Percentiles rank a stretch among this genome's conserved stretches.
Evolutionary conservation across 2,329 filamentous ascomycete genomes (phyloP).

Genomic region (Cyanodermella asteris): DNA sequence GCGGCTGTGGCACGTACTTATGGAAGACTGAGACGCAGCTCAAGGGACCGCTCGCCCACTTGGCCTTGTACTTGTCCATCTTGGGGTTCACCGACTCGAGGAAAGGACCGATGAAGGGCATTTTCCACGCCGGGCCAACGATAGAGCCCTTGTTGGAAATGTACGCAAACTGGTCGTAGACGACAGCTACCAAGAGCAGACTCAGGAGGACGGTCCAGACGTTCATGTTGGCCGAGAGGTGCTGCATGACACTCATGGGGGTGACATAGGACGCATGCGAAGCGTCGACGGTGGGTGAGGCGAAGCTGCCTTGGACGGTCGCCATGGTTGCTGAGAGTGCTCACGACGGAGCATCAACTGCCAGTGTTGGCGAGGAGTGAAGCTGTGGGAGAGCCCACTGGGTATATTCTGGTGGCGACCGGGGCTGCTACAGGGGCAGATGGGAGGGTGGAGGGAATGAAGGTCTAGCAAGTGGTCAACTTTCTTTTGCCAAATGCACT

Average conservation of each 20-base stretch:
- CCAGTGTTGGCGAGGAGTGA: neutral
- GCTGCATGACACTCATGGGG: slow-evolving; percentile 28
- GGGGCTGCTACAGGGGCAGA: too few relatives aligned
- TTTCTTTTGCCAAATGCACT: too few relatives aligned
- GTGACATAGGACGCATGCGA: slow-evolving; percentile 31
- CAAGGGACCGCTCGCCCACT: slow-evolving; percentile 77
- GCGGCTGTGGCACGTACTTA: slow-evolving; percentile 41
- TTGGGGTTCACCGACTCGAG: slow-evolving; percentile 78
- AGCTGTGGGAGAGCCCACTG: too few relatives aligned
- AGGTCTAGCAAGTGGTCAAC: too few relatives aligned
- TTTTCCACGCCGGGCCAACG: slow-evolving; percentile 51
- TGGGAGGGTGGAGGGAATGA: too few relatives aligned
- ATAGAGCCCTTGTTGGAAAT: slow-evolving; percentile 55
- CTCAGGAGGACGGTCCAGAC: slow-evolving; percentile 48
- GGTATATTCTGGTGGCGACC: too few relatives aligned
- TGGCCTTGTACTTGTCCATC: slow-evolving; percentile 73
- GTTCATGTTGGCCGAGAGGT: slow-evolving; percentile 34
- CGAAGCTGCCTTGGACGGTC: slow-evolving; percentile 43
- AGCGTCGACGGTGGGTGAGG: slow-evolving; percentile 44
- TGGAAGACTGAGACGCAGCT: slow-evolving; percentile 98
- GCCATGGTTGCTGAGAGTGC: slow-evolving; percentile 6
- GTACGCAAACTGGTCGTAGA: slow-evolving; percentile 82
- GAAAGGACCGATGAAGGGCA: slow-evolving; percentile 87
- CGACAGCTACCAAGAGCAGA: slow-evolving; percentile 45
- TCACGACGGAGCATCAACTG: neutral